phyloP scores from a whole-genome alignment of 441 rosid species.

The Croton setiger region DNA sequence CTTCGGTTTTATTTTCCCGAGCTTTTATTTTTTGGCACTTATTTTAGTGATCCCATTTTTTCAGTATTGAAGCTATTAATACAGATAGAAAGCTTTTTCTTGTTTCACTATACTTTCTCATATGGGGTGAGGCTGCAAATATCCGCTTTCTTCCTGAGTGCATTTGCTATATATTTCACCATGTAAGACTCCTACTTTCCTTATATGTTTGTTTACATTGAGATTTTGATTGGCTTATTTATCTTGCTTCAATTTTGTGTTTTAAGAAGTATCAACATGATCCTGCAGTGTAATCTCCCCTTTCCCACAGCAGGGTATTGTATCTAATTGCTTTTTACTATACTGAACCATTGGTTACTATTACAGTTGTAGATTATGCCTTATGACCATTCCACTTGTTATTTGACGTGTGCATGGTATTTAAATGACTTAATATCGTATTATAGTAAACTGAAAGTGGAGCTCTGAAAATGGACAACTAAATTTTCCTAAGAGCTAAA shows the following conservation, averaged over 20 bases:
- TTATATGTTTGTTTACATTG: background rate
- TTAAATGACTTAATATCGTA: background rate
- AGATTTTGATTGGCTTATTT: background rate
- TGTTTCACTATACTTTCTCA: conserved; percentile 87
- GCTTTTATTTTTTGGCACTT: conserved; percentile 17
- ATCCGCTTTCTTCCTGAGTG: conserved; percentile 99
- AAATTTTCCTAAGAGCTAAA: background rate
- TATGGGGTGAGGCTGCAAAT: conserved; percentile 99
- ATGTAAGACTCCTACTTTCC: conserved; percentile 49
- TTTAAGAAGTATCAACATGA: background rate
- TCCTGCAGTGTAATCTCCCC: conserved; percentile 1
- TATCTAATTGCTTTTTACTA: background rate
- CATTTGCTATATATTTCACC: conserved; percentile 95
- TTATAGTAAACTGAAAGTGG: background rate
- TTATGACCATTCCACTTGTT: background rate
- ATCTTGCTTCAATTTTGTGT: background rate
- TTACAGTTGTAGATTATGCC: background rate
- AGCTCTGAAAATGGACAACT: background rate
- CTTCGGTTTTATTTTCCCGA: conserved; percentile 18
- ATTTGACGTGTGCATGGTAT: background rate
- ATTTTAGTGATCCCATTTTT: conserved; percentile 20
- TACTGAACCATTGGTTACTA: background rate
- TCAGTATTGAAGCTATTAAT: conserved; percentile 85
- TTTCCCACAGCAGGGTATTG: background rate
- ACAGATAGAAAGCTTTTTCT: conserved; percentile 93